Base-by-base conservation (phyloP, 805 yeast genomes). In the Soucietia sequanensis region DNA sequence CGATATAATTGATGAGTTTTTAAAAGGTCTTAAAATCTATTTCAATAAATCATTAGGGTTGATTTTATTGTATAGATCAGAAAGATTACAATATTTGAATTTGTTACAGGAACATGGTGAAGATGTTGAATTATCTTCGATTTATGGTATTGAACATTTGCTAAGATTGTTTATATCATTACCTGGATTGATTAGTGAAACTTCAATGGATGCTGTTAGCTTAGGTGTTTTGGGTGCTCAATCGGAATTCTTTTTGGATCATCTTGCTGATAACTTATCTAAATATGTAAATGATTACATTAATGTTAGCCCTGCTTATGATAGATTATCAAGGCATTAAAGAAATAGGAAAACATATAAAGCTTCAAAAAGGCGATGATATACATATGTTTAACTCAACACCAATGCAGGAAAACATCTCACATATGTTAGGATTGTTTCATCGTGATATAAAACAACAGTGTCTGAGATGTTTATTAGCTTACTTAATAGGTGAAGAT, bases 81-180 rank as follows among this genome's bases (percentile, higher is more conserved):
- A 87, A 57, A 66, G 93, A 35, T 75, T 80, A 38, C 95, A 88
- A 54, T 84, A 73, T 45, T 65, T 79, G 34, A 74, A 78, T 20
- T 48, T 81, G 16, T 38, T 73, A 10, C 64, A 66, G 34, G 54
- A 67, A 26, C 43, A 58, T 19, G 47, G 56, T n/a, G 54, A 60
- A 19, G 58, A 58, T 32, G 54, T 54, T 33, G 58, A 60, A 10
- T 30, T 31, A 15, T 11, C 74, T 39, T 68, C 72, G 2, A 54
- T 82, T 0, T 91, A 90, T 50, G 96, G 96, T 0, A 71, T 82
- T 1, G 90, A 86, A 48, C 97, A 90, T 58, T 62, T 93, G 23
- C 60, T 91, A 40, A 68, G 99, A 44, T 60, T 91, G 37, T 67
- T 89, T 44, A 82, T 86, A 11, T 69, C 85, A 1, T 60, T 93